Evolutionary conservation across 2,329 filamentous ascomycete species (phyloP), one percentile per base, ranked within the genome.

Genomic region (Alternaria infectoria): DNA sequence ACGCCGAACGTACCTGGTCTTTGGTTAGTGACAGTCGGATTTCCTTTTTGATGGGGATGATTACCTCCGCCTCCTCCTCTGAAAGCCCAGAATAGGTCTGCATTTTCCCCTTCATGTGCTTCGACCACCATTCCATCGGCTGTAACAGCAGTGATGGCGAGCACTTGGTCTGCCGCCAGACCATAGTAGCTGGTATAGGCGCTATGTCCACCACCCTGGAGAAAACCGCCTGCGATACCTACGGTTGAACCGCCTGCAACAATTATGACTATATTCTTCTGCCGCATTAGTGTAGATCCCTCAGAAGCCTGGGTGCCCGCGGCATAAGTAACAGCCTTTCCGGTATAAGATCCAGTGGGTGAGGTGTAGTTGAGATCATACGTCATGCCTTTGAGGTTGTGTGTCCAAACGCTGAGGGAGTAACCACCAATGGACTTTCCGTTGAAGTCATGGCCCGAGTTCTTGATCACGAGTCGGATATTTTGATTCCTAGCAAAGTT

Each of bases 231-330:
- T 72, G 67, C 81, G 71, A 85, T 77, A 12, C 86, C 86, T 13
- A 88, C 85, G 3, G 81, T 84, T 47, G 57, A 40, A 69, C 86
- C 86, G n/a, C 86, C 84, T 3, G 87, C 86, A 12, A 83, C 83
- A 3, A 88, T 80, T 0, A 87, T 80, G 0, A 78, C 83, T 45
- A 85, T 78, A 1, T 83, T 83, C 19, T 81, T 65, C 6, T 75
- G 66, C 9, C 82, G 68, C 10, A 83, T 85, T 12, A 80, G 79
- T 17, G 77, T 74, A 60, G 85, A 85, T 1, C 85, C 69, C 62
- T 88, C 86, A 15, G 69, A 75, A 3, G 82, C 82, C 57, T 85
- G 79, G 8, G 87, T 81, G 36, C 86, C 86, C 4, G 85, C 81
- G 2, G 83, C 85, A 13, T 87, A 77, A 68, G 84, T 86, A 52